Percentiles rank a stretch among this genome's conserved stretches.
Evolutionary conservation across 371 early-diverging fungal species (phyloP).

Genomic region (Mortierella sp.): DNA sequence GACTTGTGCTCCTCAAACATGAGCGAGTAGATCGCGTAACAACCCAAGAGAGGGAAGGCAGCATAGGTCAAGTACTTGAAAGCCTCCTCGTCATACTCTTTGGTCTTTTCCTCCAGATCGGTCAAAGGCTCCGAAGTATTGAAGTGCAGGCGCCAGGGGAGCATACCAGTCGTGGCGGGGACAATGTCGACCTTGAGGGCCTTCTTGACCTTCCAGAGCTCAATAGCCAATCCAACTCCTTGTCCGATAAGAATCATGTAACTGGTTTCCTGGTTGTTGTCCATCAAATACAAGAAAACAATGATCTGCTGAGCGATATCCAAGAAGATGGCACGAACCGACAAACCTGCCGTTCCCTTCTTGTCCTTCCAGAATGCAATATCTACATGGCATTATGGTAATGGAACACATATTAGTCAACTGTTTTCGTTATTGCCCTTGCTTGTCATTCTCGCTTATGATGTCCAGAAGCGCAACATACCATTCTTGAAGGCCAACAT

Average conservation of each 20-base stretch:
- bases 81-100: slow-evolving; percentile 92
- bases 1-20: slow-evolving; percentile 90
- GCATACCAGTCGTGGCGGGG: slow-evolving; percentile 28
- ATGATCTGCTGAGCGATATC: slow-evolving; percentile 91
- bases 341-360: slow-evolving; percentile 88
- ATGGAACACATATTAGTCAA: not conserved
- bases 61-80: slow-evolving; percentile 88
- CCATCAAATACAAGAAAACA: slow-evolving; percentile 91
- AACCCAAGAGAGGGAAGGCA: slow-evolving; percentile 84
- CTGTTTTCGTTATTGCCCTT: not conserved
- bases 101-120: slow-evolving; percentile 82
- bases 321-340: slow-evolving; percentile 85
- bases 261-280: slow-evolving; percentile 88
- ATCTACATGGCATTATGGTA: slow-evolving; percentile 63
- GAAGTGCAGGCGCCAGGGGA: slow-evolving; percentile 57
- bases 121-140: slow-evolving; percentile 62
- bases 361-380: slow-evolving; percentile 92
- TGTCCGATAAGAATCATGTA: slow-evolving; percentile 91
- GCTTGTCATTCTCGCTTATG: not conserved
- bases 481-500: slow-evolving; percentile 97
- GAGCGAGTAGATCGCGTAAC: slow-evolving; percentile 90
- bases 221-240: slow-evolving; percentile 86
- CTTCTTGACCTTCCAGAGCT: slow-evolving; percentile 93
- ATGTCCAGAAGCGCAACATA: slow-evolving; percentile 31
- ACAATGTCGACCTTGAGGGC: slow-evolving; percentile 64